Evolutionary conservation across 208 protist species (phyloP), one percentile per base, ranked within the genome.

Genomic region (Trypanosoma vivax): DNA sequence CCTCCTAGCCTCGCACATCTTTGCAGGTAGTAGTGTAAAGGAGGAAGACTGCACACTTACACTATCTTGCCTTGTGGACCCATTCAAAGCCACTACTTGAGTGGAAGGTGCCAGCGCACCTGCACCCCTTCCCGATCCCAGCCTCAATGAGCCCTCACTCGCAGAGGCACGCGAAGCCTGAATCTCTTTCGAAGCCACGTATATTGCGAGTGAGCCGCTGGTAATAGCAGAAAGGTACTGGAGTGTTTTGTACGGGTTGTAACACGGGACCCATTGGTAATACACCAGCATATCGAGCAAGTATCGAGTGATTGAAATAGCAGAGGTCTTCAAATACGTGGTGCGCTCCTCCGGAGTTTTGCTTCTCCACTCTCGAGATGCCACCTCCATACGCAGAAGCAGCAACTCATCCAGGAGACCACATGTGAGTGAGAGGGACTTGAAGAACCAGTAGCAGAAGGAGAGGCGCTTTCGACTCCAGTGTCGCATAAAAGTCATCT

Each of bases 241-340:
- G 16, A 92, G 9, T 0, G 71, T 79, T 45, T 69, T 75, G 43
- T 75, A 70, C 5, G 89, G 83, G 27, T 77, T 77, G 55, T 93
- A 95, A 42, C 56, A 62, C 5, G 82, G 72, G 18, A 93, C 59
- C 86, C 89, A 95, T 62, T 90, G 85, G 70, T 81, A 95, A 72
- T 95, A 95, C 19, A 95, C 79, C 54, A 82, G 73, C 79, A 95
- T 95, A 54, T 95, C 88, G 41, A 73, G 83, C 41, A 90, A 27
- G 11, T 70, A 81, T 29, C 88, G 88, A n/a, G 83, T 56, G 7
- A 83, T 53, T 1, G 88, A 74, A 41, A 79, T 62, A 43, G 73
- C 57, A 19, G 55, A 76, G 6, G 72, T 62, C 37, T 45, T 54
- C 24, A 94, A 16, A 23, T 73, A 10, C 64, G 10, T 62, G 10